Evolutionary conservation across 2,329 filamentous ascomycete genomes (phyloP).

Genomic region (Aspergillus fructus): DNA sequence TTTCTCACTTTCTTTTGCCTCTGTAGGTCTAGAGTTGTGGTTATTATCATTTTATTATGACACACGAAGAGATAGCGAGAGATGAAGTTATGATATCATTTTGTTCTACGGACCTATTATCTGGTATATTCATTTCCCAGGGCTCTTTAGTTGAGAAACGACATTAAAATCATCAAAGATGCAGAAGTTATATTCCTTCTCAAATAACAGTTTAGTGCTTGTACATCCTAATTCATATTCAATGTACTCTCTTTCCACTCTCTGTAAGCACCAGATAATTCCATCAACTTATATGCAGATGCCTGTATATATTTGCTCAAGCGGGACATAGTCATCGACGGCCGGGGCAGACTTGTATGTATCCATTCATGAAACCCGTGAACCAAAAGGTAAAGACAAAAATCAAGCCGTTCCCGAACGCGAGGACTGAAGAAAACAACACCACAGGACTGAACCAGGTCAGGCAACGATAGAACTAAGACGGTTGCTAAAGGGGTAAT

Average conservation of each 20-base stretch:
- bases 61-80: background rate
- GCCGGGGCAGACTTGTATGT: background rate
- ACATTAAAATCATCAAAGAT: background rate
- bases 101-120: background rate
- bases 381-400: background rate
- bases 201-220: background rate
- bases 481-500: conserved; percentile 5
- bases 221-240: background rate
- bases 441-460: conserved; percentile 13
- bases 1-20: too few species aligned
- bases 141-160: background rate
- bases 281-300: conserved; percentile 1
- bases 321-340: background rate
- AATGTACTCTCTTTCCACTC: background rate
- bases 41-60: background rate
- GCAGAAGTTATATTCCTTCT: background rate
- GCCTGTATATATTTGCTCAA: conserved; percentile 1
- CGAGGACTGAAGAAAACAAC: background rate
- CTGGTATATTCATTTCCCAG: background rate
- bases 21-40: background rate
- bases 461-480: conserved; percentile 15
- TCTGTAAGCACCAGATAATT: background rate
- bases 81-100: conserved; percentile 6
- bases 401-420: background rate
- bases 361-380: background rate